Evolutionary conservation across 352 stramenopile genomes (phyloP).

Genomic region (Blastocystis sp.): DNA sequence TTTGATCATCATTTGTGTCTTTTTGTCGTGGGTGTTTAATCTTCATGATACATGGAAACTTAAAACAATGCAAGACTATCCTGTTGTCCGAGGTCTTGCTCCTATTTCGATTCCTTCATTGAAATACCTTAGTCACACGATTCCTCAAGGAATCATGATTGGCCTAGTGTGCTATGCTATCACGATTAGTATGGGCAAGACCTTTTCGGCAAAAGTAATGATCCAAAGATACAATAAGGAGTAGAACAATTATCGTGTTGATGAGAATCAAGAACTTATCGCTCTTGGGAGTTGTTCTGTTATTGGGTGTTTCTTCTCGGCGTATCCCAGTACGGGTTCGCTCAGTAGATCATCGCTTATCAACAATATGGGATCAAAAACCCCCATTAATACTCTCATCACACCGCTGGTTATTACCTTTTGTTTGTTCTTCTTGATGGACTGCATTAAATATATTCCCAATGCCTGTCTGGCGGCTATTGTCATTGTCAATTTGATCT

Average conservation of each 20-base stretch:
- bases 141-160: not conserved
- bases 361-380: constrained; percentile 10
- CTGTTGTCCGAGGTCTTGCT: not conserved
- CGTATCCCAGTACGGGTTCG: constrained; percentile 24
- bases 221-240: not conserved
- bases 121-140: not conserved
- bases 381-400: not conserved
- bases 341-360: constrained; percentile 30
- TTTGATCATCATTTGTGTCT: constrained; percentile 42
- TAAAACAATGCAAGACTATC: constrained; percentile 7
- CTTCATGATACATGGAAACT: constrained; percentile 60
- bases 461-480: constrained; percentile 6
- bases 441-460: constrained; percentile 12
- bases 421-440: constrained; percentile 2
- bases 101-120: not conserved
- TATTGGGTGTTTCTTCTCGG: constrained; percentile 67
- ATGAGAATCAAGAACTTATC: constrained; percentile 70
- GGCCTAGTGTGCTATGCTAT: constrained; percentile 62
- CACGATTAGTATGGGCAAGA: constrained; percentile 67
- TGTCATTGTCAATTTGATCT: constrained; percentile 41
- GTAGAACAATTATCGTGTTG: constrained; percentile 65
- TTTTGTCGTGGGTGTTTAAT: constrained; percentile 26
- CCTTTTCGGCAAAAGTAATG: constrained; percentile 9
- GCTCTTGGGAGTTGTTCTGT: constrained; percentile 67
- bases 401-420: not conserved